These are phyloP conservation scores for Aspergillus eucalypticola DNA, from an alignment of 2,329 filamentous ascomycete genomes.

Conservation along the genomic window DNA sequence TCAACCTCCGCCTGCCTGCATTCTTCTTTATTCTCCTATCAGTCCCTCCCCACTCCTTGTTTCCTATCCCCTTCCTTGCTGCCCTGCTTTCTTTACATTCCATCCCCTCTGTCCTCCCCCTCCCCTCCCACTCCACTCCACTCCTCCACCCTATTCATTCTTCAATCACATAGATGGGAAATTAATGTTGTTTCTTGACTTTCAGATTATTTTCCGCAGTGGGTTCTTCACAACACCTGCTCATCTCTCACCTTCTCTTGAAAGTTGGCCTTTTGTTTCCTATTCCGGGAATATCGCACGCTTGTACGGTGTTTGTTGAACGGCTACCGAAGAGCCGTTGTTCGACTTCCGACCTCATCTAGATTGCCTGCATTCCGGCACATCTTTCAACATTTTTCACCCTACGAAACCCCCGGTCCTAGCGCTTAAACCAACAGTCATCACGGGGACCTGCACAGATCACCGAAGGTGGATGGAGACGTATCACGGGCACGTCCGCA, in stretches of 20 bases:
- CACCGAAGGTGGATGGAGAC: slow-evolving; percentile 73
- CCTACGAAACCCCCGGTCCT: slow-evolving; percentile 18
- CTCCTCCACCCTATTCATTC: slow-evolving; percentile 19
- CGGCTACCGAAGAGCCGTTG: neutral
- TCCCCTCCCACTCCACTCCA: slow-evolving; percentile 10
- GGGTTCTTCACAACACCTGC: neutral
- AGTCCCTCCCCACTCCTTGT: slow-evolving; percentile 14
- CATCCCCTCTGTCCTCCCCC: slow-evolving; percentile 6
- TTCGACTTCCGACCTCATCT: neutral
- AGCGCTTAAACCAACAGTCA: slow-evolving; percentile 23
- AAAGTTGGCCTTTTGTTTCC: slow-evolving; percentile 6
- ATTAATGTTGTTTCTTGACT: slow-evolving; percentile 12
- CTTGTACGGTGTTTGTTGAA: neutral
- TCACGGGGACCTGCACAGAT: slow-evolving; percentile 22
- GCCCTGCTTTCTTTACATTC: slow-evolving; percentile 15
- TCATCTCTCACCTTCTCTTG: neutral
- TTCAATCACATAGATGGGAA: slow-evolving; percentile 19
- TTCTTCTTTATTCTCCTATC: slow-evolving; percentile 23
- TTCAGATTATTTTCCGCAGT: neutral
- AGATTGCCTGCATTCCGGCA: neutral
- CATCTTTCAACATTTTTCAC: slow-evolving; percentile 15
- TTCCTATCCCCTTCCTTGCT: slow-evolving; percentile 12
- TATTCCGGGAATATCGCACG: slow-evolving; percentile 12
- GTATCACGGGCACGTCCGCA: slow-evolving; percentile 90
- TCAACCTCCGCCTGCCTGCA: slow-evolving; percentile 15